Percentiles rank a stretch among this genome's conserved stretches.
phyloP scores from a whole-genome alignment of 1,284 basidiomycete genomes.

The Cryptococcus jaspeensis region DNA sequence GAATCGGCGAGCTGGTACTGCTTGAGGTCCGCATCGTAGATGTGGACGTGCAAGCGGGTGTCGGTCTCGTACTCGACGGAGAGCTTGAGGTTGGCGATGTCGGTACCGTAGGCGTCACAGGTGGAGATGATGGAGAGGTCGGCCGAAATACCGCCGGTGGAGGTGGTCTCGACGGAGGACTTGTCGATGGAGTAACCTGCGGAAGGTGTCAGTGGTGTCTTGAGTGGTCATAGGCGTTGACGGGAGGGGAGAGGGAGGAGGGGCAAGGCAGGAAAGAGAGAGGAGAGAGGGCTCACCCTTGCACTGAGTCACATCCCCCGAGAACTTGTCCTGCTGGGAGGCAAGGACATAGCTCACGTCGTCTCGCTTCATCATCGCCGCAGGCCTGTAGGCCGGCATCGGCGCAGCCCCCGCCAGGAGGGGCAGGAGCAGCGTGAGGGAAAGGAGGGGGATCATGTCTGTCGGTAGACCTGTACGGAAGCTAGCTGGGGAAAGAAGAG shows the following conservation, averaged over 20 bases:
- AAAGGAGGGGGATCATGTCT: too few species aligned
- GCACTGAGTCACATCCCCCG: conserved; percentile 20
- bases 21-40: conserved; percentile 59
- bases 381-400: background rate
- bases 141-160: conserved; percentile 17
- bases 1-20: conserved; percentile 70
- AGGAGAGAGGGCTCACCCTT: conserved; percentile 8
- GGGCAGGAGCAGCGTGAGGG: background rate
- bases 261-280: too few species aligned
- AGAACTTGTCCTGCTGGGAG: conserved; percentile 15
- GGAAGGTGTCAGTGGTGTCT: background rate
- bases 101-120: conserved; percentile 69
- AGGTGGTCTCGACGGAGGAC: conserved; percentile 3
- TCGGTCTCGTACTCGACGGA: conserved; percentile 34
- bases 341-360: background rate
- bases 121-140: conserved; percentile 6
- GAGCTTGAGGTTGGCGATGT: conserved; percentile 64
- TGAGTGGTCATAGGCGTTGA: too few species aligned
- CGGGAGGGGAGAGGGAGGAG: too few species aligned
- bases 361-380: background rate
- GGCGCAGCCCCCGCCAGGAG: background rate
- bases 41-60: conserved; percentile 64
- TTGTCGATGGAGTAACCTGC: conserved; percentile 16
- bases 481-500: too few species aligned
- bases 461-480: too few species aligned